Conservation (phyloP, 768 basidiomycete genomes). For the Lyophyllum semitale region DNA sequence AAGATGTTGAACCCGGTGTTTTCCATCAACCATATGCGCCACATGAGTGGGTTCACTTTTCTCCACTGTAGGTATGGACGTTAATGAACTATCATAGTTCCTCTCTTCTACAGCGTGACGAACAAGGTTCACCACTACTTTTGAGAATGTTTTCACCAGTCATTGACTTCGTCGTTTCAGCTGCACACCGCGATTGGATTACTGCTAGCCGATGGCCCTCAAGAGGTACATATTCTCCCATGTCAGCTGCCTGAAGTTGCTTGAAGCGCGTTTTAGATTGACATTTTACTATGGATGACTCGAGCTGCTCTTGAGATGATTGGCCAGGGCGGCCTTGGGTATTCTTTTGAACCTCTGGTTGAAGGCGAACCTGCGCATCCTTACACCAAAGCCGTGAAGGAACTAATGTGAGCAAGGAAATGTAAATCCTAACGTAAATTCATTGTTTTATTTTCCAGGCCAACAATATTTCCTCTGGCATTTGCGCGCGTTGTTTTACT, state of each 20-base stretch:
- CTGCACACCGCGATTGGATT: constrained; percentile 5
- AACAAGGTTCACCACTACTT: constrained; percentile 13
- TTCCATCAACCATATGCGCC: constrained; percentile 17
- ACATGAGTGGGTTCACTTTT: too few relatives aligned
- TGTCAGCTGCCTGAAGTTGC: neutral
- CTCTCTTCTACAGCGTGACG: constrained; percentile 19
- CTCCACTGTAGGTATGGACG: too few relatives aligned
- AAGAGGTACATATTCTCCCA: constrained; percentile 7
- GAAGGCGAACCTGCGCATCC: too few relatives aligned
- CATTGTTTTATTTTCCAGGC: too few relatives aligned
- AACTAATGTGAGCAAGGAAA: too few relatives aligned
- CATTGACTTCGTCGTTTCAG: neutral
- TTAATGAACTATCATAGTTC: too few relatives aligned
- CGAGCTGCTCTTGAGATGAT: too few relatives aligned
- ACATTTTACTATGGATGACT: too few relatives aligned
- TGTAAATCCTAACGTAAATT: too few relatives aligned
- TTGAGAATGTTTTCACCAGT: neutral
- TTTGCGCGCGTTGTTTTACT: constrained; percentile 16
- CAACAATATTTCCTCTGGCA: constrained; percentile 6
- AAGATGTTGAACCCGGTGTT: constrained; percentile 23
- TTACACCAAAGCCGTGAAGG: too few relatives aligned
- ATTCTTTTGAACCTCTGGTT: too few relatives aligned
- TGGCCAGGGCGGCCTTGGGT: constrained; percentile 21
- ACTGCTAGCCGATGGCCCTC: constrained; percentile 7
- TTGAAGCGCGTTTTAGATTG: too few relatives aligned